These are phyloP conservation scores for Sclerotinia nivalis DNA, from an alignment of 2,329 filamentous ascomycete genomes.

Conservation along the genomic window DNA sequence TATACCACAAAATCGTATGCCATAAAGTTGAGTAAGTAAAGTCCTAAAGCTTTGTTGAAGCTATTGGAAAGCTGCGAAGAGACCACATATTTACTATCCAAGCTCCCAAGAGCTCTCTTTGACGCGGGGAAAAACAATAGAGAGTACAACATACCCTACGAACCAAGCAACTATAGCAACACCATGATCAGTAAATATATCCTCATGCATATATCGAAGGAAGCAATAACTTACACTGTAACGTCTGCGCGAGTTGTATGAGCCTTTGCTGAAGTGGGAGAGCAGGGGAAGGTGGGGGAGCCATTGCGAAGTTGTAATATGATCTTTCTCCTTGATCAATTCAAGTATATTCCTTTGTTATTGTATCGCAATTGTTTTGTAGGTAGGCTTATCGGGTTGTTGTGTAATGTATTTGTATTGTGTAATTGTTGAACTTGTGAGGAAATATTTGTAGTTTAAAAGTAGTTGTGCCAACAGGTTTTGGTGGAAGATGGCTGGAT, in stretches of 20 bases:
- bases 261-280: conserved; percentile 55
- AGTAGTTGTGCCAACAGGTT: conserved; percentile 3
- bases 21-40: conserved; percentile 28
- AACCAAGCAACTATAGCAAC: conserved; percentile 70
- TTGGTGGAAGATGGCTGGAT: conserved; percentile 16
- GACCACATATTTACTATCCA: conserved; percentile 22
- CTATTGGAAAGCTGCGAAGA: neutral
- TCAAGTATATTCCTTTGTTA: neutral
- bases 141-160: conserved; percentile 63
- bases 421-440: neutral
- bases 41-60: conserved; percentile 21
- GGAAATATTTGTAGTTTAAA: conserved; percentile 1
- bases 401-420: neutral
- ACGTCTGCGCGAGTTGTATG: conserved; percentile 76
- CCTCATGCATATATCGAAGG: conserved; percentile 24
- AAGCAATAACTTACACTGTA: conserved; percentile 74
- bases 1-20: neutral
- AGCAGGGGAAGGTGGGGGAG: conserved; percentile 40
- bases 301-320: conserved; percentile 33
- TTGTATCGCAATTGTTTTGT: neutral
- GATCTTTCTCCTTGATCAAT: neutral
- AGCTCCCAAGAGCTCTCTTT: conserved; percentile 24
- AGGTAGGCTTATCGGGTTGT: neutral
- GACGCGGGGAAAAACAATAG: conserved; percentile 22
- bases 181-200: conserved; percentile 27